Conservation (phyloP, 345 rosid species). For the Gossypioides kirkii region DNA sequence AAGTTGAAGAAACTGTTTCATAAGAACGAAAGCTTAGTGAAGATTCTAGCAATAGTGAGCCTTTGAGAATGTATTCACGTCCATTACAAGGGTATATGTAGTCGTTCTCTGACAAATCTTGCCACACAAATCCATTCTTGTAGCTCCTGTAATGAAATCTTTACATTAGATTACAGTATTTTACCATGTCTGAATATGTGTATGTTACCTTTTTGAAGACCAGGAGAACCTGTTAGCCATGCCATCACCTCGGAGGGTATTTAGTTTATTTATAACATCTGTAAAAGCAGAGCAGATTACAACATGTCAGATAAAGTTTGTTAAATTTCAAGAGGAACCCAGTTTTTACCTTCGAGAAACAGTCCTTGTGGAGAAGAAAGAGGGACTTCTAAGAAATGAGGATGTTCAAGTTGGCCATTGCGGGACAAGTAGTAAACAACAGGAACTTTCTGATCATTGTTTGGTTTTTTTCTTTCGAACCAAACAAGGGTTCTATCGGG, state of each 20-base stretch:
- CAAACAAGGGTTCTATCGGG: constrained; percentile 26
- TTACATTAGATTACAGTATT: too few relatives aligned
- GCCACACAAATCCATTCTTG: constrained; percentile 69
- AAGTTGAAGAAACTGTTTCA: constrained; percentile 26
- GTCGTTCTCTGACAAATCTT: constrained; percentile 55
- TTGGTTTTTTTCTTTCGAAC: constrained; percentile 24
- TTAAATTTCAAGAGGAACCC: not conserved
- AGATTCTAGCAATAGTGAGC: constrained; percentile 42
- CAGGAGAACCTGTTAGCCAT: constrained; percentile 56
- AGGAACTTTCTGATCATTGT: constrained; percentile 29
- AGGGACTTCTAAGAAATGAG: constrained; percentile 64
- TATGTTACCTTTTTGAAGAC: constrained; percentile 55
- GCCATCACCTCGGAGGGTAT: constrained; percentile 52
- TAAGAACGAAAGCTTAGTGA: constrained; percentile 28
- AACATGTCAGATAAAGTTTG: not conserved
- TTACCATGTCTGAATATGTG: too few relatives aligned
- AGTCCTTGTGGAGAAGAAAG: constrained; percentile 55
- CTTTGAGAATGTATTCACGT: constrained; percentile 61
- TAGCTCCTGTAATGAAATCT: constrained; percentile 36
- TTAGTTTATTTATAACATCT: constrained; percentile 49
- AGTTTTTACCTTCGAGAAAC: constrained; percentile 42
- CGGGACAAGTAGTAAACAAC: constrained; percentile 65
- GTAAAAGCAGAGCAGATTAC: not conserved
- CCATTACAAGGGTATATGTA: constrained; percentile 52
- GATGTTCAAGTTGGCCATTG: constrained; percentile 68